Conservation (phyloP, 2,329 filamentous ascomycete species). For the Tolypocladium cylindrosporum region DNA sequence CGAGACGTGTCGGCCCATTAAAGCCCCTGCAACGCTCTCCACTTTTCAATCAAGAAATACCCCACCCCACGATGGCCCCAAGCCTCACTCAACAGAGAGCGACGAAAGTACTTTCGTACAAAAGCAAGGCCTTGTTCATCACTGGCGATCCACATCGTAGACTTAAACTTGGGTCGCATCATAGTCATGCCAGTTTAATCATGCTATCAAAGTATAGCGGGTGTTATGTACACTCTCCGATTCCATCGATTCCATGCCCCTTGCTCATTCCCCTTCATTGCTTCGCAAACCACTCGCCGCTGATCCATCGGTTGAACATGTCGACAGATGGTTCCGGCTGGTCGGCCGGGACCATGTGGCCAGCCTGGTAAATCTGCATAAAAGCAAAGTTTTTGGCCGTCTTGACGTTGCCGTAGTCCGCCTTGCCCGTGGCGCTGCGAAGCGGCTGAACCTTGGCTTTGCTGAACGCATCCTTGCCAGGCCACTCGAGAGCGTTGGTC, state of each 20-base stretch:
- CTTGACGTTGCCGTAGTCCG: conserved; percentile 66
- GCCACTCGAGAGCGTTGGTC: conserved; percentile 88
- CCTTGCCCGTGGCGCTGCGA: conserved; percentile 35
- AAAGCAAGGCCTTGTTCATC: background rate
- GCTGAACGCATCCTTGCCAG: conserved; percentile 72
- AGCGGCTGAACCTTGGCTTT: conserved; percentile 61
- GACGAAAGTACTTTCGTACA: too few species aligned
- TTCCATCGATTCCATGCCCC: background rate
- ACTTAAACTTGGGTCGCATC: background rate
- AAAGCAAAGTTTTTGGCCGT: conserved; percentile 87
- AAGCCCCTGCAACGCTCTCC: conserved; percentile 8
- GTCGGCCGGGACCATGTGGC: conserved; percentile 95
- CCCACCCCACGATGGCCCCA: too few species aligned
- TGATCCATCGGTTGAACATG: conserved; percentile 88
- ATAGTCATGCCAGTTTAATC: background rate
- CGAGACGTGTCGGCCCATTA: conserved; percentile 18
- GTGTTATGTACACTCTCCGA: background rate
- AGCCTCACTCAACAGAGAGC: too few species aligned
- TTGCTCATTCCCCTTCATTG: background rate
- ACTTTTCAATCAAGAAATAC: background rate
- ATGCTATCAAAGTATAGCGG: background rate
- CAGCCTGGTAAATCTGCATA: conserved; percentile 75
- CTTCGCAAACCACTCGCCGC: conserved; percentile 7
- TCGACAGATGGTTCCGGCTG: conserved; percentile 82
- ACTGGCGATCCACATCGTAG: background rate